Evolutionary conservation across 352 stramenopile species (phyloP).

Genomic region (Globisporangium rhizosaccharum): DNA sequence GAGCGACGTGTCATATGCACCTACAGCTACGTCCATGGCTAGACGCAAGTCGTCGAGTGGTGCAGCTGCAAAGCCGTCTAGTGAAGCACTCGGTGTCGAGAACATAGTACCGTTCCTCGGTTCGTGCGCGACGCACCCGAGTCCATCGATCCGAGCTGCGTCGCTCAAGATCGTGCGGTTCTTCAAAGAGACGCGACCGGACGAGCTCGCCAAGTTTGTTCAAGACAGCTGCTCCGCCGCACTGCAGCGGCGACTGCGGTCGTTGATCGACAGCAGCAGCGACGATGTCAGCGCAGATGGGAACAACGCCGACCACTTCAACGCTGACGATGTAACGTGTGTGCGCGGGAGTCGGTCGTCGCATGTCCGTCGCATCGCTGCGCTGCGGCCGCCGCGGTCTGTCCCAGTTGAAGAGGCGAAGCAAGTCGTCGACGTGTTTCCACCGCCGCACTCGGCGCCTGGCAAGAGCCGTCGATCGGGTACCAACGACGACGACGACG

Average conservation of each 20-base stretch:
- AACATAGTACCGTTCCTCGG: slow-evolving; percentile 75
- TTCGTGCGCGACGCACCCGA: slow-evolving; percentile 54
- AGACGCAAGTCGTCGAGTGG: slow-evolving; percentile 29
- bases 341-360: slow-evolving; percentile 67
- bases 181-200: slow-evolving; percentile 23
- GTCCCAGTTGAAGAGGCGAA: slow-evolving; percentile 65
- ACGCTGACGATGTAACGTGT: slow-evolving; percentile 43
- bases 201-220: slow-evolving; percentile 44
- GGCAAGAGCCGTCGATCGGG: slow-evolving; percentile 42
- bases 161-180: slow-evolving; percentile 42
- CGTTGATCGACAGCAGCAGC: slow-evolving; percentile 24
- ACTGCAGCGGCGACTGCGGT: slow-evolving; percentile 49
- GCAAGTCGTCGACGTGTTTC: slow-evolving; percentile 56
- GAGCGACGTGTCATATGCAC: neutral
- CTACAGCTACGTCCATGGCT: neutral
- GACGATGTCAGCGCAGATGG: slow-evolving; percentile 20
- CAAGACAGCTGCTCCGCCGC: slow-evolving; percentile 50
- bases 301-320: slow-evolving; percentile 55
- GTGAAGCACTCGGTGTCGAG: slow-evolving; percentile 45
- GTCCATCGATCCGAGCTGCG: slow-evolving; percentile 30
- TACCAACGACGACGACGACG: slow-evolving; percentile 20
- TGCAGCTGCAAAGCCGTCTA: slow-evolving; percentile 15
- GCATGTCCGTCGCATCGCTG: slow-evolving; percentile 65
- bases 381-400: slow-evolving; percentile 52
- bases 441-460: slow-evolving; percentile 59